A percentile compares a stretch with the other conserved stretches of the same genome.
Conservation (phyloP, 106 monocot genomes). For the Dendrobium catenatum region DNA sequence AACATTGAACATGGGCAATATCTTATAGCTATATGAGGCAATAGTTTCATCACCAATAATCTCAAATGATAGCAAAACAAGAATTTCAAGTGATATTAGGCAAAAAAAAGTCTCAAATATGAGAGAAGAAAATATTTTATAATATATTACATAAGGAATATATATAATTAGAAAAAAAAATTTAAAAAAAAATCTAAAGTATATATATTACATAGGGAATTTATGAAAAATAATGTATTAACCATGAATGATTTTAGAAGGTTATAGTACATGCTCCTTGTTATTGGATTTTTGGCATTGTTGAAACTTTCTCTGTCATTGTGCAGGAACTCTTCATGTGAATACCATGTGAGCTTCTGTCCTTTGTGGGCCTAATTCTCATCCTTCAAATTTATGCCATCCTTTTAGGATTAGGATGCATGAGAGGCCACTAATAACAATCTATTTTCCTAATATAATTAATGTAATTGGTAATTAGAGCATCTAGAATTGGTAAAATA, state of each 20-base stretch:
- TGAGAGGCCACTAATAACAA: too few relatives aligned
- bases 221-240: background rate
- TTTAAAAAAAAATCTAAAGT: background rate
- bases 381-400: background rate
- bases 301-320: background rate
- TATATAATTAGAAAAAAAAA: background rate
- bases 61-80: background rate
- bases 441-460: too few relatives aligned
- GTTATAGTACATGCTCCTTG: background rate
- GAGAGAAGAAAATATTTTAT: too few relatives aligned
- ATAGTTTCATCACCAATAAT: background rate
- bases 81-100: too few relatives aligned
- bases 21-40: background rate
- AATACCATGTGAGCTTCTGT: slow-evolving; percentile 4
- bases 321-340: background rate
- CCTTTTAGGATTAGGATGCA: background rate
- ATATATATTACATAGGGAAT: background rate
- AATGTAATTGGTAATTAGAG: too few relatives aligned
- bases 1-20: background rate
- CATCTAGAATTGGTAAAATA: too few relatives aligned
- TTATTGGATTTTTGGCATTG: background rate
- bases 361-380: background rate
- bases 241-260: background rate
- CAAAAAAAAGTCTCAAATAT: too few relatives aligned
- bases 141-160: too few relatives aligned